Evolutionary conservation across 139 green algal genomes (phyloP).

Genomic region (Chlorella ohadii): DNA sequence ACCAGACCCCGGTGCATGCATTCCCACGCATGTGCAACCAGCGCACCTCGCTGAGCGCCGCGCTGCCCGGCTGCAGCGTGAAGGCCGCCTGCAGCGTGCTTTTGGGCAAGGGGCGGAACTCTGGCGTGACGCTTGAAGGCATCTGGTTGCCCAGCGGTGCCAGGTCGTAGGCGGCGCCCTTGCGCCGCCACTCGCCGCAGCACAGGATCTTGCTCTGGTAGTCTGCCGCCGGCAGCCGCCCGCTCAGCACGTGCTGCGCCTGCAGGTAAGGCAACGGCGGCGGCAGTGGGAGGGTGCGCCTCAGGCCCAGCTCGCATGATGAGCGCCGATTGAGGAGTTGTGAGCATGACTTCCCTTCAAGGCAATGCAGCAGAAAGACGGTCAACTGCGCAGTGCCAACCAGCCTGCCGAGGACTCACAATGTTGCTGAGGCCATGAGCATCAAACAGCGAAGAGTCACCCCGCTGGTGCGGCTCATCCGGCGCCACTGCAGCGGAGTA

Average conservation of each 20-base stretch:
- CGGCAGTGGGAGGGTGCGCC: no score
- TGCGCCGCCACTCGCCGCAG: conserved; percentile 24
- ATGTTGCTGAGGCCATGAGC: conserved; percentile 16
- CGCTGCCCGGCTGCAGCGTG: conserved; percentile 5
- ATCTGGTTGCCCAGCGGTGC: neutral
- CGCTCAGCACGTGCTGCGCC: conserved; percentile 15
- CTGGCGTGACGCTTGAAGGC: neutral
- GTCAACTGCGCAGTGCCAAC: no score
- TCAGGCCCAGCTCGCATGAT: no score
- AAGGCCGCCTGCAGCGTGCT: neutral
- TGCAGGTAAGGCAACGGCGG: no score
- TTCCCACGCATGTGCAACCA: no score
- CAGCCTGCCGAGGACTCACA: neutral
- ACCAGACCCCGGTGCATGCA: no score
- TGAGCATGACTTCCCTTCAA: no score
- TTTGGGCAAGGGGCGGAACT: neutral
- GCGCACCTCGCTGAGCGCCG: conserved; percentile 4
- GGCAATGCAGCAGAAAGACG: no score
- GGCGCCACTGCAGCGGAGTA: conserved; percentile 12
- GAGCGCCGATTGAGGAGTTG: no score
- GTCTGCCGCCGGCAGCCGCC: neutral
- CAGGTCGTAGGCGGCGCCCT: neutral
- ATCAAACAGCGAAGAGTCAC: conserved; percentile 16
- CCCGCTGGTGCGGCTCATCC: conserved; percentile 21
- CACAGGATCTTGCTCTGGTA: conserved; percentile 31